Evolutionary conservation across 2,329 filamentous ascomycete genomes (phyloP).

Genomic region (Cladosporium oxysporum): DNA sequence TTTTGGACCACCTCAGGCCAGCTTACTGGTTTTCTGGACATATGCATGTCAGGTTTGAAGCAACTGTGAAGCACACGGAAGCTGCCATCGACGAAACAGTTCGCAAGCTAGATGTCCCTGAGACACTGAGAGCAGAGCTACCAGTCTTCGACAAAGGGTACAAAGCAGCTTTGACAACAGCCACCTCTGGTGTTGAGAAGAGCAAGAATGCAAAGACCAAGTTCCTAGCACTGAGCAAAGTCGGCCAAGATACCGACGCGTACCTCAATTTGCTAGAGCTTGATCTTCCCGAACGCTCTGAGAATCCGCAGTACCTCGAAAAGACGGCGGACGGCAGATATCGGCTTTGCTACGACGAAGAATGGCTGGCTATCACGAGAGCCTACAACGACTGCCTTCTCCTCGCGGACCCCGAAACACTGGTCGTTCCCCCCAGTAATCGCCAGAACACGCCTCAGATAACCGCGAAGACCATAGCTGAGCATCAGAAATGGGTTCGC

Average conservation of each 20-base stretch:
- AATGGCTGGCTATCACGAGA: conserved; percentile 93
- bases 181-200: not conserved
- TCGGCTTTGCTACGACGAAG: conserved; percentile 77
- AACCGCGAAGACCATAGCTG: conserved; percentile 62
- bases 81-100: conserved; percentile 25
- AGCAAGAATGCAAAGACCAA: conserved; percentile 30
- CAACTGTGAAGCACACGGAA: conserved; percentile 54
- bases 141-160: conserved; percentile 32
- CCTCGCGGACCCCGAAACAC: conserved; percentile 54
- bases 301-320: conserved; percentile 32
- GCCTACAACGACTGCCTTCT: conserved; percentile 62
- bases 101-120: conserved; percentile 40
- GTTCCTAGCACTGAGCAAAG: conserved; percentile 88
- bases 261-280: conserved; percentile 83
- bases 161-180: not conserved
- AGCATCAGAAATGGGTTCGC: conserved; percentile 76
- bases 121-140: conserved; percentile 74
- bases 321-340: conserved; percentile 51
- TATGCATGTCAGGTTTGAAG: conserved; percentile 83
- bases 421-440: conserved; percentile 60
- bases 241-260: conserved; percentile 60
- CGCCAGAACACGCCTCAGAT: conserved; percentile 53
- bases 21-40: conserved; percentile 89
- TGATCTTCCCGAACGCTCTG: conserved; percentile 55
- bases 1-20: conserved; percentile 80